A percentile compares a stretch with the other conserved stretches of the same genome.
These are phyloP conservation scores for Vitis hybrid DNA, from an alignment of 177 flowering plant species.

Conservation along the genomic window DNA sequence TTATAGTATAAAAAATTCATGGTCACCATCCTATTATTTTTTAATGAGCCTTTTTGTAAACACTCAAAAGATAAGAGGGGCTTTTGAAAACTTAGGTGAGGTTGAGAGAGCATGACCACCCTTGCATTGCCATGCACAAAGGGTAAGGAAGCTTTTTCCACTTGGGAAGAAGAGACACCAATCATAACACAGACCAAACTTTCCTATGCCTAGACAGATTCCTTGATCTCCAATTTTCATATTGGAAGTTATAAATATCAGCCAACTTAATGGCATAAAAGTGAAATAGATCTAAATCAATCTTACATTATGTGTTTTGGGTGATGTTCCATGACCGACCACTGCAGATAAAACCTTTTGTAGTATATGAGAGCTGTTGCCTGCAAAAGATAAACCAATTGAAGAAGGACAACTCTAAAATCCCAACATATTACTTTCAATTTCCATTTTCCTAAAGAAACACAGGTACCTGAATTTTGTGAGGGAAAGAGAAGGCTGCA, in stretches of 20 bases:
- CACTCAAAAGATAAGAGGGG: too few relatives aligned
- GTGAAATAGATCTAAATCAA: constrained; percentile 3
- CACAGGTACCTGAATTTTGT: constrained; percentile 80
- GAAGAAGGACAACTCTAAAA: background rate
- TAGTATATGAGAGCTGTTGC: constrained; percentile 90
- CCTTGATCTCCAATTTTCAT: background rate
- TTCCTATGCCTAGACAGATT: too few relatives aligned
- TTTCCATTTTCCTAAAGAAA: background rate
- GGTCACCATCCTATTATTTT: too few relatives aligned
- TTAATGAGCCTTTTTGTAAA: too few relatives aligned
- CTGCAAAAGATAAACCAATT: constrained; percentile 47
- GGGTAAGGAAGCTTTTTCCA: too few relatives aligned
- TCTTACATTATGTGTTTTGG: constrained; percentile 91
- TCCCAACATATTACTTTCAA: background rate
- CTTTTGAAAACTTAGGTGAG: too few relatives aligned
- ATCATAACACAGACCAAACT: too few relatives aligned
- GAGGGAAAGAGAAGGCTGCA: constrained; percentile 86
- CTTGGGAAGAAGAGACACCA: too few relatives aligned
- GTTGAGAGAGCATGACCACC: too few relatives aligned
- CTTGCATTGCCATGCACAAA: too few relatives aligned
- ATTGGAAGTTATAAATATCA: background rate
- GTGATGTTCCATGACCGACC: constrained; percentile 99
- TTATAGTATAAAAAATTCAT: too few relatives aligned
- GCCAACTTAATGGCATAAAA: background rate
- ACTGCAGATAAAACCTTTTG: constrained; percentile 91